phyloP scores from a whole-genome alignment of 2,329 filamentous ascomycete genomes.

The Orbilia oligospora region DNA sequence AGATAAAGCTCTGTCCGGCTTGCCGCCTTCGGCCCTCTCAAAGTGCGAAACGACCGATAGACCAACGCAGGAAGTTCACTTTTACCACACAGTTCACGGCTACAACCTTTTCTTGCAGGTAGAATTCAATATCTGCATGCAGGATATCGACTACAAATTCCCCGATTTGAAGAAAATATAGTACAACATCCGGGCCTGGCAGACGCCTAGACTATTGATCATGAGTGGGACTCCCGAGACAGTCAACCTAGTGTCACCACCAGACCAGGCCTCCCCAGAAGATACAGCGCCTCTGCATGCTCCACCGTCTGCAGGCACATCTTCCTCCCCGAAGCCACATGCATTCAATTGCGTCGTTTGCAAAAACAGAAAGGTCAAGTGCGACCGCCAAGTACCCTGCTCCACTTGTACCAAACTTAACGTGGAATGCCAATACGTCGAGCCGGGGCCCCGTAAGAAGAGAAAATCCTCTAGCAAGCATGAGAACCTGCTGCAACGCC shows the following conservation, averaged over 20 bases:
- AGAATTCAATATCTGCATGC: slow-evolving; percentile 2
- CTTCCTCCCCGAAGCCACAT: slow-evolving; percentile 62
- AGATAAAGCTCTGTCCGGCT: slow-evolving; percentile 21
- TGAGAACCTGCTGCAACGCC: slow-evolving; percentile 46
- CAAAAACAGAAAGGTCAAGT: slow-evolving; percentile 82
- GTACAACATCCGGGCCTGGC: neutral
- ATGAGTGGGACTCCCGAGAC: slow-evolving; percentile 26
- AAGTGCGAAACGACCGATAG: slow-evolving; percentile 48
- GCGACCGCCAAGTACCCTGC: slow-evolving; percentile 80
- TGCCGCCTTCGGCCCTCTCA: slow-evolving; percentile 31
- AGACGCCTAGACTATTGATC: neutral
- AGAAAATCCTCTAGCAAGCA: slow-evolving; percentile 58
- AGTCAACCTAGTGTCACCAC: slow-evolving; percentile 30
- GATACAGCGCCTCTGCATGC: neutral
- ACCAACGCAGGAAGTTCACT: slow-evolving; percentile 24
- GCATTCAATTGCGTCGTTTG: slow-evolving; percentile 77
- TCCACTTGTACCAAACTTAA: slow-evolving; percentile 77
- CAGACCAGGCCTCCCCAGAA: slow-evolving; percentile 67
- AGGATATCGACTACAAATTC: slow-evolving; percentile 22
- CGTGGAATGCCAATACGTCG: slow-evolving; percentile 75
- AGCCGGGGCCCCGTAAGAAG: slow-evolving; percentile 68
- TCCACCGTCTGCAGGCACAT: slow-evolving; percentile 61
- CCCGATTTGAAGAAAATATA: neutral
- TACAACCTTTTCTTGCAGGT: neutral
- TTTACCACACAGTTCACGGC: slow-evolving; percentile 24